A percentile compares a stretch with the other conserved stretches of the same genome.
phyloP scores from a whole-genome alignment of 768 basidiomycete species.

The Trametes meyenii region DNA sequence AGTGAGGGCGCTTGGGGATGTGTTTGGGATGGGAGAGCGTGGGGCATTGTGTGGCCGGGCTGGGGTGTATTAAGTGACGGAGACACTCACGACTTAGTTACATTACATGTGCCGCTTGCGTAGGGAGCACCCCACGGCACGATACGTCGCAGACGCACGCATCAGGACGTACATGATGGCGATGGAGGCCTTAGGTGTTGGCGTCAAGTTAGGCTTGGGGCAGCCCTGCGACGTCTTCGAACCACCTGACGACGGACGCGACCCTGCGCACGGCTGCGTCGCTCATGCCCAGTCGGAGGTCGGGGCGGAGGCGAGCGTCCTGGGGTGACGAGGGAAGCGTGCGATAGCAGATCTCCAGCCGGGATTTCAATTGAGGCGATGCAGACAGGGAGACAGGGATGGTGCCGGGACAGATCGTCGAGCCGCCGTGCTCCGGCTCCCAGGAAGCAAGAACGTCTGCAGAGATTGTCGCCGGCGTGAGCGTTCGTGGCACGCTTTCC shows the following conservation, averaged over 20 bases:
- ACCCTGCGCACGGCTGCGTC: conserved; percentile 73
- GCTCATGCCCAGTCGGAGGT: conserved; percentile 68
- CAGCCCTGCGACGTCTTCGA: conserved; percentile 72
- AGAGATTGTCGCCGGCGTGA: not conserved
- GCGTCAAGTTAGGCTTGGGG: not conserved
- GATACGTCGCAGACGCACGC: too few relatives aligned
- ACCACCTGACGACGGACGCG: conserved; percentile 67
- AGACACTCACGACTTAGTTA: too few relatives aligned
- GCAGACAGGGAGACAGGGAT: conserved; percentile 59
- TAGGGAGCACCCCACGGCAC: too few relatives aligned
- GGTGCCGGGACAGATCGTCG: not conserved
- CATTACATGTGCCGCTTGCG: too few relatives aligned
- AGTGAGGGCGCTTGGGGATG: not conserved
- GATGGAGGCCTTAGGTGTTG: not conserved
- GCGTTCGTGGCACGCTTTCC: not conserved
- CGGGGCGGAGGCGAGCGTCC: conserved; percentile 67
- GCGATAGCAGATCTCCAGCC: conserved; percentile 73
- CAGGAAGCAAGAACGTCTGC: conserved; percentile 57
- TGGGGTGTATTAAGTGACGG: too few relatives aligned
- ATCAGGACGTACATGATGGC: not conserved
- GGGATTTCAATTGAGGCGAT: conserved; percentile 66
- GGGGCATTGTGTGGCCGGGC: not conserved
- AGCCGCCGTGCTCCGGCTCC: conserved; percentile 35
- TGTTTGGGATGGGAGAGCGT: not conserved
- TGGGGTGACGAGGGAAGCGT: conserved; percentile 67